Base-by-base conservation (phyloP, 805 yeast species). In the Zygosaccharomyces pseudorouxii region DNA sequence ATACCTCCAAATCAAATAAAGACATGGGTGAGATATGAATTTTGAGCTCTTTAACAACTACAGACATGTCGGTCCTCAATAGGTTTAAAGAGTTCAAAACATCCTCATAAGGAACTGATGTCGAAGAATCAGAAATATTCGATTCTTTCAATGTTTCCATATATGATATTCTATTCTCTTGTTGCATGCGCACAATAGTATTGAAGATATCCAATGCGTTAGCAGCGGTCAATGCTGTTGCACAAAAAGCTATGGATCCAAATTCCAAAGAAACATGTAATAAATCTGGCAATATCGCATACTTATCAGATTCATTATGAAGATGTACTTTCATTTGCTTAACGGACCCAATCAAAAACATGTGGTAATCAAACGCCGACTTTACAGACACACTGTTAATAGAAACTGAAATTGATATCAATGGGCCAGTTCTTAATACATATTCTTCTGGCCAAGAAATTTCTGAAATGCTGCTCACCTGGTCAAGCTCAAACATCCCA, bases 161-260 rank as follows among this genome's bases (percentile, higher is more conserved):
- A 61, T 89, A 89, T 0, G 93, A 84, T 2, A 78, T 72, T 53
- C 75, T 76, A 55, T 80, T 84, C 53, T 88, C 96, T 55, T 83
- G 86, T 33, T 80, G 73, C 71, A 89, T 82, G 56, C 96, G 73
- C 44, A 77, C 65, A 16, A 87, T 69, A 1, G 93, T 81, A 47
- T 82, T 81, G 58, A 79, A 77, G 39, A 93, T 82, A 64, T 90
- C 97, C 54, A 84, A 74, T 27, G 88, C 71, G 58, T 86, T 89
- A 0, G 96, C 83, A 0, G 93, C 93, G 0, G 95, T 84, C 59
- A 93, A 73, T 0, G 96, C 89, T 0, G 98, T 90, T 51, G 85
- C 71, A 58, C 78, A 88, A 2, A 87, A 59, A 49, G 79, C 79
- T 12, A 83, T 72, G 0, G 79, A 70, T 1, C 73, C 79, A 52